These are phyloP conservation scores for Goffeauzyma gilvescens DNA, from an alignment of 768 basidiomycete species.

Conservation along the genomic window DNA sequence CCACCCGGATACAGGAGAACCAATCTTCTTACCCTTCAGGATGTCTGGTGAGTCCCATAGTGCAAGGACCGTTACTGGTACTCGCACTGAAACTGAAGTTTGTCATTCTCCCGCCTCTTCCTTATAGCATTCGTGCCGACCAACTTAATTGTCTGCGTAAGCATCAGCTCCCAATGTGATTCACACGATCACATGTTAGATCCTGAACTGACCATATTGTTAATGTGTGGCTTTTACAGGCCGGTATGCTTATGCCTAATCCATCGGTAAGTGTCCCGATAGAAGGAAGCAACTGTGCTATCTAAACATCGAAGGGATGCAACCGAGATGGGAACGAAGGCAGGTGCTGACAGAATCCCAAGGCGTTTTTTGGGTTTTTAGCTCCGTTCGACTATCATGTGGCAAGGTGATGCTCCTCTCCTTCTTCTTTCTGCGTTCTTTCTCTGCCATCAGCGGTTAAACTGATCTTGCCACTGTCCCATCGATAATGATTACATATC, in stretches of 20 bases:
- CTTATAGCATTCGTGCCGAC: constrained; percentile 34
- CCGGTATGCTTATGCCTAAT: constrained; percentile 36
- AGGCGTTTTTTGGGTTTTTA: not conserved
- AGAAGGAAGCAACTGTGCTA: not conserved
- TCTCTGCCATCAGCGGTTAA: not conserved
- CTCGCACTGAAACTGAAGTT: too few relatives aligned
- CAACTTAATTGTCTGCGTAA: constrained; percentile 25
- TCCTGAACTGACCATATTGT: not conserved
- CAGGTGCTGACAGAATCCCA: too few relatives aligned
- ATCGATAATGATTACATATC: constrained; percentile 29
- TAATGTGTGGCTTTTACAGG: constrained; percentile 15
- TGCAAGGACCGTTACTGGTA: too few relatives aligned
- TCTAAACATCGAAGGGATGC: too few relatives aligned
- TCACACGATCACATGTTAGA: constrained; percentile 2
- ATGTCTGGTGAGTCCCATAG: constrained; percentile 18
- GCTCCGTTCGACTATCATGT: not conserved
- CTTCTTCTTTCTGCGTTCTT: not conserved
- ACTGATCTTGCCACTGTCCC: constrained; percentile 8
- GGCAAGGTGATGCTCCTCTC: constrained; percentile 8
- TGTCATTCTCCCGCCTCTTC: not conserved
- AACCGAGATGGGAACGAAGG: too few relatives aligned
- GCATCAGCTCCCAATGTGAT: constrained; percentile 1
- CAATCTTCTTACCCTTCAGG: constrained; percentile 34
- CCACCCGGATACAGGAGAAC: constrained; percentile 33
- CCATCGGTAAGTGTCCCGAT: constrained; percentile 8